These are phyloP conservation scores for Stachybotrys chlorohalonatus DNA, from an alignment of 2,329 filamentous ascomycete species.

Conservation along the genomic window DNA sequence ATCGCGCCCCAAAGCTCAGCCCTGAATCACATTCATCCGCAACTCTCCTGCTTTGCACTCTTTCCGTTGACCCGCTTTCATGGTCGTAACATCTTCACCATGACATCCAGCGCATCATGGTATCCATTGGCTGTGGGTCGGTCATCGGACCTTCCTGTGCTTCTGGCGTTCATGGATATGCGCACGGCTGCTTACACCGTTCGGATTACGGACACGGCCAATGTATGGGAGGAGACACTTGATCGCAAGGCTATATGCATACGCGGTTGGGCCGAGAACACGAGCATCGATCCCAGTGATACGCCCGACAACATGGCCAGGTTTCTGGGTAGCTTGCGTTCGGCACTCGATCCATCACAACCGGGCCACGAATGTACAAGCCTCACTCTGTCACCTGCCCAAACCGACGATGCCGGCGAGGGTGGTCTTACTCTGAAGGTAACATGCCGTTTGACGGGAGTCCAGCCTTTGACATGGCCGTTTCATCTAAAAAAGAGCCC, in stretches of 20 bases:
- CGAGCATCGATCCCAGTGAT: conserved; percentile 65
- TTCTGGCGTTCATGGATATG: conserved; percentile 55
- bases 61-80: background rate
- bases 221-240: conserved; percentile 63
- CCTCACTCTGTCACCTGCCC: conserved; percentile 30
- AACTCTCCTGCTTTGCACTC: background rate
- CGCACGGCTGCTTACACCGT: conserved; percentile 50
- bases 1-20: no score
- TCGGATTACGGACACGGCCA: conserved; percentile 61
- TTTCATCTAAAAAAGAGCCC: conserved; percentile 43
- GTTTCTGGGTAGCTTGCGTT: conserved; percentile 54
- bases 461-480: conserved; percentile 57
- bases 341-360: conserved; percentile 38
- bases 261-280: conserved; percentile 53
- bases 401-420: conserved; percentile 24
- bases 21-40: no score
- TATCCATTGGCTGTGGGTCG: conserved; percentile 33
- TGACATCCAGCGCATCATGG: conserved; percentile 32
- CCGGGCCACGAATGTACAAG: conserved; percentile 33
- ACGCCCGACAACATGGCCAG: conserved; percentile 58
- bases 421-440: conserved; percentile 42
- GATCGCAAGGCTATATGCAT: conserved; percentile 52
- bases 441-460: conserved; percentile 53
- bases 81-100: conserved; percentile 7
- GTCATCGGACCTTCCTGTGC: conserved; percentile 40